Evolutionary conservation across 139 green algal genomes (phyloP), one percentile per base, ranked within the genome.

Genomic region (Spirogloea muscicola): DNA sequence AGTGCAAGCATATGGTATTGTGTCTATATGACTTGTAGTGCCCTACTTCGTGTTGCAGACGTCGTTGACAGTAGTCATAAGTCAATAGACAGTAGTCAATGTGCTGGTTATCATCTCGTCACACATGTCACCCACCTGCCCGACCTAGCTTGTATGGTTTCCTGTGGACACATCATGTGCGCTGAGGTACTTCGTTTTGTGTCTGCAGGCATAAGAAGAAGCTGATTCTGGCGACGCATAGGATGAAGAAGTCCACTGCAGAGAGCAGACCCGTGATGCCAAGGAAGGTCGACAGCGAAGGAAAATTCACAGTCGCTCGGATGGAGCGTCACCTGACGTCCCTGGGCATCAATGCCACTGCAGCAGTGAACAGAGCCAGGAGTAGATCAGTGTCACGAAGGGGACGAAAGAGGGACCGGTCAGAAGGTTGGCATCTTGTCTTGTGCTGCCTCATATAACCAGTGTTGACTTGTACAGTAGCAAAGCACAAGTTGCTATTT

Each of bases 271-370:
- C 90, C n/a, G 57, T 89, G 7, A 55, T 97, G 84, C 87, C 92
- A 3, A 81, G 87, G 25, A 87, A 81, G 6, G 74, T 65, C n/a
- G 89, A 91, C 58, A 29, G 66, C 2, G 80, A 88, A 16, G 40
- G 84, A 10, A 41, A 67, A 46, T 61, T 64, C 48, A 88, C 67
- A 7, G 58, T 55, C 29, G 44, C 64, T n/a, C 60, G 67, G 27
- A 87, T 93, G 85, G 67, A 84, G 68, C 36, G 72, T 13, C 77
- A 81, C 13, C 86, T 98, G 58, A 87, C 80, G 13, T 74, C 63
- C 7, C 80, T 97, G 79, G 94, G 94, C 41, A 86, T 98, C 34
- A 92, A 98, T 84, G 81, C 93, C 4, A 77, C 4, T 34, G 73
- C 79, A n/a, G 94, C 92, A 10, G 82, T 92, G 31, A 86, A 84